Conservation (phyloP, 2,329 filamentous ascomycete species). For the Anthostomella pinea region DNA sequence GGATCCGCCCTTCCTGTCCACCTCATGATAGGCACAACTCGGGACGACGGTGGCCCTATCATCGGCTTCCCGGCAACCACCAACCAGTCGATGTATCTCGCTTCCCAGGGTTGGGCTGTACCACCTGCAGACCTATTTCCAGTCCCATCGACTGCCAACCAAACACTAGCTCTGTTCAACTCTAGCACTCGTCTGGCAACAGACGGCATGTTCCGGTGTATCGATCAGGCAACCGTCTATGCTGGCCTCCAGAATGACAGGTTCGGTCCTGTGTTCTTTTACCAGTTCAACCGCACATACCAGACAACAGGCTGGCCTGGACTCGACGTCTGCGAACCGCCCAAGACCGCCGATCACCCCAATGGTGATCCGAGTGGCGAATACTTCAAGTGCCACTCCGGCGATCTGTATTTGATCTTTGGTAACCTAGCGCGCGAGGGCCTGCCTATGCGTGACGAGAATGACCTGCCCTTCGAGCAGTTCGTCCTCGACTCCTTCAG, state of each 20-base stretch:
- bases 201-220: conserved; percentile 58
- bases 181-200: conserved; percentile 53
- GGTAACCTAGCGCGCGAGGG: conserved; percentile 45
- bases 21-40: conserved; percentile 54
- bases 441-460: conserved; percentile 44
- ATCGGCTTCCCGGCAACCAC: conserved; percentile 42
- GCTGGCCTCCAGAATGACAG: conserved; percentile 43
- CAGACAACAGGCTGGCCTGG: conserved; percentile 52
- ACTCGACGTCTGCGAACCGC: conserved; percentile 47
- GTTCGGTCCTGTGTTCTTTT: conserved; percentile 53
- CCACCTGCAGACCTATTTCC: conserved; percentile 47
- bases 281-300: conserved; percentile 58
- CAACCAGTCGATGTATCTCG: conserved; percentile 33
- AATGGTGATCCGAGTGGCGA: conserved; percentile 21
- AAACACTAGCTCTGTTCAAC: conserved; percentile 54
- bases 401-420: conserved; percentile 54
- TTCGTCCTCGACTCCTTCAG: conserved; percentile 47
- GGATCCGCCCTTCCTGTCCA: conserved; percentile 46
- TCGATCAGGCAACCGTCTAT: conserved; percentile 57
- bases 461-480: conserved; percentile 37
- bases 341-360: conserved; percentile 30
- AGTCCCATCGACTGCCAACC: conserved; percentile 42
- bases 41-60: conserved; percentile 56
- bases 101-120: conserved; percentile 29
- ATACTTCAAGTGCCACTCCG: conserved; percentile 56